Percentiles rank a stretch among this genome's conserved stretches.
These are phyloP conservation scores for Prunus dulcis DNA, from an alignment of 306 rosid species.

Conservation along the genomic window DNA sequence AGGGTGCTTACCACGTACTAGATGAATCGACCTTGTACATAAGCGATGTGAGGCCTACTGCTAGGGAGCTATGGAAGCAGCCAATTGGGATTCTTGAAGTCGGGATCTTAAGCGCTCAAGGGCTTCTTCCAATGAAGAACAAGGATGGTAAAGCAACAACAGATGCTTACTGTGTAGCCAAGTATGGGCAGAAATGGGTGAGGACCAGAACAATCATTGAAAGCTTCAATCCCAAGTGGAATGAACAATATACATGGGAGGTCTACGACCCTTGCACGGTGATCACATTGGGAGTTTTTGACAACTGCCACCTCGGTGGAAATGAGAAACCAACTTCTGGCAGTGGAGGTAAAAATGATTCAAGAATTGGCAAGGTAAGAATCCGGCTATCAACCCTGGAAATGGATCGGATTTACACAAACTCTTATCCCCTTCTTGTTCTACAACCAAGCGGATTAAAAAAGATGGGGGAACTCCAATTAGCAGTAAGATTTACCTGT, in stretches of 20 bases:
- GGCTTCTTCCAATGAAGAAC: conserved; percentile 65
- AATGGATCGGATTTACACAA: conserved; percentile 77
- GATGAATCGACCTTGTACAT: conserved; percentile 81
- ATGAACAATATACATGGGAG: conserved; percentile 70
- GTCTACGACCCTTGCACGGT: conserved; percentile 70
- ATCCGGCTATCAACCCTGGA: conserved; percentile 78
- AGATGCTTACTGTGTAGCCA: conserved; percentile 79
- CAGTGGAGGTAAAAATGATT: conserved; percentile 41
- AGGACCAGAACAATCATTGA: conserved; percentile 68
- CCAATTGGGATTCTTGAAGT: conserved; percentile 85
- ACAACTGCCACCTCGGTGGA: conserved; percentile 68
- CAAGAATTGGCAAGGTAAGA: conserved; percentile 70
- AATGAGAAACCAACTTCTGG: conserved; percentile 34
- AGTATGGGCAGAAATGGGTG: conserved; percentile 83
- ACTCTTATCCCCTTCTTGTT: conserved; percentile 68
- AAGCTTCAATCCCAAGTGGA: conserved; percentile 60
- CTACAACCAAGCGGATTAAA: conserved; percentile 55
- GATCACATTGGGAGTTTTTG: conserved; percentile 69
- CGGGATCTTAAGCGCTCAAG: conserved; percentile 83
- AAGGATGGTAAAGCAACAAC: conserved; percentile 52
- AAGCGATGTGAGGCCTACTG: conserved; percentile 77
- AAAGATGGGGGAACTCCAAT: conserved; percentile 79
- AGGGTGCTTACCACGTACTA: conserved; percentile 82
- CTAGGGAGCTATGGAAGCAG: conserved; percentile 78
- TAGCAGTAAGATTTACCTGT: conserved; percentile 71